These are phyloP conservation scores for Microcyclospora pomicola DNA, from an alignment of 2,329 filamentous ascomycete genomes.

Conservation along the genomic window DNA sequence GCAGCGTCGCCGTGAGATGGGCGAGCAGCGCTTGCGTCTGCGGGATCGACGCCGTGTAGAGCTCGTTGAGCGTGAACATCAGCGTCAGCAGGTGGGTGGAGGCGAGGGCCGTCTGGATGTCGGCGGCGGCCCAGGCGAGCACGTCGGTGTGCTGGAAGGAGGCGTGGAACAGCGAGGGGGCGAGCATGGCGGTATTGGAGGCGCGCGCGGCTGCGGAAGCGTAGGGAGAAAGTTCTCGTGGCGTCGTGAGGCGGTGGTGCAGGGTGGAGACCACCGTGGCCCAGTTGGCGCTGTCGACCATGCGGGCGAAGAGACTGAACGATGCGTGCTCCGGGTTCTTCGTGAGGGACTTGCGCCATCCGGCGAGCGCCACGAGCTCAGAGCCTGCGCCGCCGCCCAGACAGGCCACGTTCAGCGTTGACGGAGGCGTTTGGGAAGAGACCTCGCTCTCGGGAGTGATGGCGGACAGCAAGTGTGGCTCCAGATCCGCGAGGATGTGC, in stretches of 20 bases:
- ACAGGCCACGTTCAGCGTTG: slow-evolving; percentile 31
- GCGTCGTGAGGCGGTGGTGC: slow-evolving; percentile 39
- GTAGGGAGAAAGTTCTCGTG: slow-evolving; percentile 34
- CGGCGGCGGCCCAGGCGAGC: slow-evolving; percentile 27
- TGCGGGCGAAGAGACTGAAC: slow-evolving; percentile 35
- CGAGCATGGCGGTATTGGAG: slow-evolving; percentile 26
- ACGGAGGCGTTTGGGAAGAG: background rate
- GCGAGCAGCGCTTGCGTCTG: slow-evolving; percentile 67
- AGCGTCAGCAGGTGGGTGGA: slow-evolving; percentile 51
- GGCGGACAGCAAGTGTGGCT: slow-evolving; percentile 7
- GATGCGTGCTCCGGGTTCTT: background rate
- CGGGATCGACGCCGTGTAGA: slow-evolving; percentile 65
- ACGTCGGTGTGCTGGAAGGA: slow-evolving; percentile 39
- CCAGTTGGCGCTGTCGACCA: slow-evolving; percentile 82
- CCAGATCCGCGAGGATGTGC: slow-evolving; percentile 36
- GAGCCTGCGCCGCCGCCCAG: slow-evolving; percentile 53
- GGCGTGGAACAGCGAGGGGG: slow-evolving; percentile 20
- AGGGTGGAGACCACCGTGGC: slow-evolving; percentile 46
- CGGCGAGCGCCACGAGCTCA: slow-evolving; percentile 51
- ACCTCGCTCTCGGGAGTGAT: background rate
- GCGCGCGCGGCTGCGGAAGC: slow-evolving; percentile 32
- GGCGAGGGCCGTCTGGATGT: slow-evolving; percentile 21
- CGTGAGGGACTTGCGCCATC: slow-evolving; percentile 25
- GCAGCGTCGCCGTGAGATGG: slow-evolving; percentile 45
- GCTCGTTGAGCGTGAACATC: slow-evolving; percentile 90